Percentiles rank a stretch among this genome's conserved stretches.
These are phyloP conservation scores for Maudiozyma saulgeensis DNA, from an alignment of 805 yeast species.

Conservation along the genomic window DNA sequence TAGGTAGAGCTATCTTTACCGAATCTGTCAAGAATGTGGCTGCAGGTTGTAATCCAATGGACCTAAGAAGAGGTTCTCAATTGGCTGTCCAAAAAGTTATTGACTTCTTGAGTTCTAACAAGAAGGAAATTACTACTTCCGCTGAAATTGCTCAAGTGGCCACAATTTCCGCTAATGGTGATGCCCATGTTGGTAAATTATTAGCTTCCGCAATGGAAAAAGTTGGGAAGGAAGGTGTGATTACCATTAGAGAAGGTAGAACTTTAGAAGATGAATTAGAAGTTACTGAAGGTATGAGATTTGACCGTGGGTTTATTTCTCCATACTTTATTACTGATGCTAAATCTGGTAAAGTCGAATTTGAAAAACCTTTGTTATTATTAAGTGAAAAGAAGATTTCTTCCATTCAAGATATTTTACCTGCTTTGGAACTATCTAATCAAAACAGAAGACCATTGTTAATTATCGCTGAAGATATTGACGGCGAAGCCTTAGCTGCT, in stretches of 20 bases:
- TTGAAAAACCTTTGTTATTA: conserved; percentile 83
- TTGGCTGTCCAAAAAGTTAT: conserved; percentile 93
- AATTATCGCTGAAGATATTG: conserved; percentile 90
- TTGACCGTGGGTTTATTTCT: conserved; percentile 93
- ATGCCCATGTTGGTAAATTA: conserved; percentile 79
- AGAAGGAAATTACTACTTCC: conserved; percentile 85
- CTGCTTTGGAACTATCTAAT: conserved; percentile 87
- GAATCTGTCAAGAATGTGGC: conserved; percentile 95
- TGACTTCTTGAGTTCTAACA: conserved; percentile 69
- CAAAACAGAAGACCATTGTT: conserved; percentile 87
- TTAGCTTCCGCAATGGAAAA: conserved; percentile 96
- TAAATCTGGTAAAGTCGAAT: conserved; percentile 87
- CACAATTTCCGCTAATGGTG: conserved; percentile 95
- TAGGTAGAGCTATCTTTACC: conserved; percentile 90
- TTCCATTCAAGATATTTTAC: conserved; percentile 81
- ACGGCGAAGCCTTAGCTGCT: conserved; percentile 97
- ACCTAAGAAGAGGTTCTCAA: conserved; percentile 92
- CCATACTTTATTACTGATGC: conserved; percentile 95
- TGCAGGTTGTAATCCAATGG: conserved; percentile 99
- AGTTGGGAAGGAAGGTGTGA: conserved; percentile 98
- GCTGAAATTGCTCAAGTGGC: conserved; percentile 98
- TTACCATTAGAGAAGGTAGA: conserved; percentile 95
- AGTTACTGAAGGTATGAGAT: conserved; percentile 97
- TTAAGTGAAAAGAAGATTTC: conserved; percentile 89
- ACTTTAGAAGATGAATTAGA: conserved; percentile 93